Percentiles rank a stretch among this genome's conserved stretches.
phyloP scores from a whole-genome alignment of 208 protist genomes.

The Leishmania martiniquensis region DNA sequence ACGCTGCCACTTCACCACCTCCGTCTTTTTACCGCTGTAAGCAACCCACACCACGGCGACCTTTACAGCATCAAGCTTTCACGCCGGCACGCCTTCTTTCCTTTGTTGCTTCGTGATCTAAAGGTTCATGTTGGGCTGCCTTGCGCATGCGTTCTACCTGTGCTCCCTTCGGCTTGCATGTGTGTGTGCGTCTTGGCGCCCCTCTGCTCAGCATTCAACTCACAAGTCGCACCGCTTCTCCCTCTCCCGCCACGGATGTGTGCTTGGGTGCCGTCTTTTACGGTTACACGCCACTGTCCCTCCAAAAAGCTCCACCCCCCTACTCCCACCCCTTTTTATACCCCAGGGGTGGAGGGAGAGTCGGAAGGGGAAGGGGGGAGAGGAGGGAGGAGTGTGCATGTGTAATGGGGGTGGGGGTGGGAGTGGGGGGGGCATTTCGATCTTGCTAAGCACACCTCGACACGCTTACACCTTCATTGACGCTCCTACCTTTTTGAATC shows the following conservation, averaged over 20 bases:
- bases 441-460: too few relatives aligned
- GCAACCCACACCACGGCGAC: neutral
- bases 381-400: too few relatives aligned
- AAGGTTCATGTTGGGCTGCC: slow-evolving; percentile 22
- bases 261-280: too few relatives aligned
- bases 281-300: neutral
- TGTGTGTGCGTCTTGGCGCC: neutral
- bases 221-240: too few relatives aligned
- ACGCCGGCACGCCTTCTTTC: neutral
- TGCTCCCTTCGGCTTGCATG: too few relatives aligned
- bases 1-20: neutral
- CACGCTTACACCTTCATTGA: neutral
- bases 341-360: too few relatives aligned
- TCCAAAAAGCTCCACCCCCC: too few relatives aligned
- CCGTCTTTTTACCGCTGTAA: neutral
- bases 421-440: too few relatives aligned
- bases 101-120: slow-evolving; percentile 15
- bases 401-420: too few relatives aligned
- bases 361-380: too few relatives aligned
- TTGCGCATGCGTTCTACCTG: neutral
- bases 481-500: neutral
- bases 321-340: too few relatives aligned
- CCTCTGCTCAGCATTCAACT: neutral
- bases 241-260: too few relatives aligned
- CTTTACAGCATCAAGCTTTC: neutral